A percentile compares a stretch with the other conserved stretches of the same genome.
These are phyloP conservation scores for Pleurotus cornucopiae DNA, from an alignment of 768 basidiomycete species.

Conservation along the genomic window DNA sequence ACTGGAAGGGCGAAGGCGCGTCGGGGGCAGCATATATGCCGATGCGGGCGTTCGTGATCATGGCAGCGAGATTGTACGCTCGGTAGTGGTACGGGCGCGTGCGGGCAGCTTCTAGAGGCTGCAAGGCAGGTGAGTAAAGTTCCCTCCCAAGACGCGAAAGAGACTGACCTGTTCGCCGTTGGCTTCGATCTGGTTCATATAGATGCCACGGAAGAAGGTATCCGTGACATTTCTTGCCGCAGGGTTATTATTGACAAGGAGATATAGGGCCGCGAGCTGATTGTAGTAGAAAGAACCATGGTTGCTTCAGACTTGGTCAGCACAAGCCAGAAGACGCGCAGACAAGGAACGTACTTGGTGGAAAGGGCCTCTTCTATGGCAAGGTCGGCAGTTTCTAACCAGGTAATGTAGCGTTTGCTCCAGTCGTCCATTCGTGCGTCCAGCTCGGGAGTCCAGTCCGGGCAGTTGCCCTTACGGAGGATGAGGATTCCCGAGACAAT, in stretches of 20 bases:
- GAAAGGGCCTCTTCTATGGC: constrained; percentile 42
- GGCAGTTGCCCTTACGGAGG: constrained; percentile 42
- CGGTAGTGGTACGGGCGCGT: constrained; percentile 66
- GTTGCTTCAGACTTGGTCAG: constrained; percentile 36
- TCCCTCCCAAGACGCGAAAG: not conserved
- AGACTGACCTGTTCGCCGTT: constrained; percentile 52
- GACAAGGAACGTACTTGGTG: constrained; percentile 38
- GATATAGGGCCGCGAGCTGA: constrained; percentile 53
- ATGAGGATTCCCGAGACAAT: constrained; percentile 49
- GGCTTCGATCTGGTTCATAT: constrained; percentile 46
- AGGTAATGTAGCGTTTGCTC: constrained; percentile 47
- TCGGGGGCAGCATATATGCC: constrained; percentile 40
- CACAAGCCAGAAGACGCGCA: not conserved
- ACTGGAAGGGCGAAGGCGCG: constrained; percentile 41
- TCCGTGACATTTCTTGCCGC: constrained; percentile 45
- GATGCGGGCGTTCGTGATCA: constrained; percentile 60
- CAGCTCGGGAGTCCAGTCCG: constrained; percentile 51
- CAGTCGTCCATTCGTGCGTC: constrained; percentile 47
- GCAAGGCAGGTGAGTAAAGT: constrained; percentile 14
- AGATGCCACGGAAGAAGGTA: constrained; percentile 48
- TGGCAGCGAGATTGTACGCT: constrained; percentile 63
- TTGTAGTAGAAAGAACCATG: constrained; percentile 64
- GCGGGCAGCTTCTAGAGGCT: constrained; percentile 56
- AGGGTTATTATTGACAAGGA: constrained; percentile 44
- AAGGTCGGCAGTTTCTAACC: constrained; percentile 48